Percentiles rank a stretch among this genome's conserved stretches.
These are phyloP conservation scores for Fusarium xyrophilum DNA, from an alignment of 2,329 filamentous ascomycete species.

Conservation along the genomic window DNA sequence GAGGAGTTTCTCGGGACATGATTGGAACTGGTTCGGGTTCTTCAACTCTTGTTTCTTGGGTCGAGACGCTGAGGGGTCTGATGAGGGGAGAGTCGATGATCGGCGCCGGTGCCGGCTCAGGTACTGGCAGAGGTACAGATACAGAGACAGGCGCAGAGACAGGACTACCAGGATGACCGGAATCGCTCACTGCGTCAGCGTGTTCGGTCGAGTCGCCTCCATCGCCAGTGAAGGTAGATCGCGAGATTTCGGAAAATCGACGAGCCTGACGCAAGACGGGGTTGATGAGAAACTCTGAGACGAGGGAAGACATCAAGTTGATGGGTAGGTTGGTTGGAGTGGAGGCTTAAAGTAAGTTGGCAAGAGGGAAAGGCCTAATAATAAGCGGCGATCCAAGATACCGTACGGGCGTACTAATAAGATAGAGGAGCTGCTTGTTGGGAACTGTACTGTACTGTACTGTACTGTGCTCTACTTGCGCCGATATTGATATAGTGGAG, in stretches of 20 bases:
- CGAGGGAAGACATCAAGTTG: slow-evolving; percentile 64
- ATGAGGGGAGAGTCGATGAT: slow-evolving; percentile 38
- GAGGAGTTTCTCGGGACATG: slow-evolving; percentile 33
- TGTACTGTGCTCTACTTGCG: slow-evolving; percentile 14
- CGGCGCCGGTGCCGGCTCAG: slow-evolving; percentile 22
- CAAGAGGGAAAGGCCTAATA: slow-evolving; percentile 23
- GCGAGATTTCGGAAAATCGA: slow-evolving; percentile 63
- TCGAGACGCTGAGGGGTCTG: slow-evolving; percentile 46
- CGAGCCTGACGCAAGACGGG: slow-evolving; percentile 71
- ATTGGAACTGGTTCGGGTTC: slow-evolving; percentile 34
- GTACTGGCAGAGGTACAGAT: slow-evolving; percentile 4
- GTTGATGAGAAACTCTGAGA: slow-evolving; percentile 70
- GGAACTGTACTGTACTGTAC: slow-evolving; percentile 1
- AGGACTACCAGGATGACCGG: slow-evolving; percentile 26
- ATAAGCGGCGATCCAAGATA: slow-evolving; percentile 25
- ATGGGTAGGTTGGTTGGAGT: not conserved
- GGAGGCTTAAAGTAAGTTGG: slow-evolving; percentile 21
- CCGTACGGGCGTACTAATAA: slow-evolving; percentile 22
- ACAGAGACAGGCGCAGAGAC: slow-evolving; percentile 22
- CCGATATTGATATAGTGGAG: slow-evolving; percentile 4
- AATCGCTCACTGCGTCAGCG: slow-evolving; percentile 33
- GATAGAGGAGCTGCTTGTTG: not conserved
- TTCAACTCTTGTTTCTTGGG: slow-evolving; percentile 47
- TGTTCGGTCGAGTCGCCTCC: slow-evolving; percentile 42
- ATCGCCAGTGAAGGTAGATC: slow-evolving; percentile 49